phyloP scores from a whole-genome alignment of 352 stramenopile genomes.

The Pythium coloratum region DNA sequence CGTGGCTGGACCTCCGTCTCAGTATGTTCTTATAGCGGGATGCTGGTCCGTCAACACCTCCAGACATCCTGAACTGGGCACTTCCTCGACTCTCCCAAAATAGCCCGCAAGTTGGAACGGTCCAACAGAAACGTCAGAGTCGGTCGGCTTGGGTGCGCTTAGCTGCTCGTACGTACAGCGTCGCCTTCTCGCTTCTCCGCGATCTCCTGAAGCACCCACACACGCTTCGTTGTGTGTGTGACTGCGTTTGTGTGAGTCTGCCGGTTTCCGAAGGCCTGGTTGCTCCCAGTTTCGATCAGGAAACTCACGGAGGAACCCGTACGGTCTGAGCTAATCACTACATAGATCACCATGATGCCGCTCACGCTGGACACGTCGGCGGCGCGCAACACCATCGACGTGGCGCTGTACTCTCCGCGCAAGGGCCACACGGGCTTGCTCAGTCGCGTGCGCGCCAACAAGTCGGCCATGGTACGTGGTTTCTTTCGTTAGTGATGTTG shows the following conservation, averaged over 20 bases:
- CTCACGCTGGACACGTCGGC: conserved; percentile 22
- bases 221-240: not conserved
- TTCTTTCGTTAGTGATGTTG: not conserved
- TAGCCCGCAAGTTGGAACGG: not conserved
- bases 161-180: not conserved
- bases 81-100: not conserved
- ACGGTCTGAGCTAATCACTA: too few relatives aligned
- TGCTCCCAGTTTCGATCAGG: not conserved
- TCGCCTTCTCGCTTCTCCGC: conserved; percentile 1
- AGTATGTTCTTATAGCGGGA: conserved; percentile 21
- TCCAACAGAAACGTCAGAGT: not conserved
- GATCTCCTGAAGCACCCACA: conserved; percentile 1
- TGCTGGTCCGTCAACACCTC: not conserved
- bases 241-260: not conserved
- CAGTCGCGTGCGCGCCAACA: conserved; percentile 29
- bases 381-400: conserved; percentile 21
- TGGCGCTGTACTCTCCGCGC: conserved; percentile 29
- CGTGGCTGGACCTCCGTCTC: conserved; percentile 4
- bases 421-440: conserved; percentile 31
- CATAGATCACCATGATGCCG: conserved; percentile 10
- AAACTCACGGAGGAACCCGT: not conserved
- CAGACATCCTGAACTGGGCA: conserved; percentile 10
- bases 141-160: not conserved
- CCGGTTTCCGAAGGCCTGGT: not conserved
- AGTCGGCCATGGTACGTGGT: conserved; percentile 27